phyloP scores from a whole-genome alignment of 1,284 basidiomycete species.

The Ganoderma leucocontextum region DNA sequence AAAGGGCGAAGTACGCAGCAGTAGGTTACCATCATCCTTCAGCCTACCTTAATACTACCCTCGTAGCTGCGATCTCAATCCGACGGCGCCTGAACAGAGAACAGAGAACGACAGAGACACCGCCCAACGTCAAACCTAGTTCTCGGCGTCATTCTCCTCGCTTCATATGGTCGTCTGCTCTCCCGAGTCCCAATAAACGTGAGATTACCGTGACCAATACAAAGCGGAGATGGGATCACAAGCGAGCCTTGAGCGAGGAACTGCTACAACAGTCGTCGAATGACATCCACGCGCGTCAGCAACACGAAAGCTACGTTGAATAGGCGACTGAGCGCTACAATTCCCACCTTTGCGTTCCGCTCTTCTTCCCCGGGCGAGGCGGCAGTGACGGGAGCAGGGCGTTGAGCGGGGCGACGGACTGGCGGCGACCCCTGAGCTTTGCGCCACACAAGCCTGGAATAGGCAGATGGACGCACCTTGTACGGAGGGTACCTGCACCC shows the following conservation, averaged over 20 bases:
- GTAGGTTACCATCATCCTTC: background rate
- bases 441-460: background rate
- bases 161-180: background rate
- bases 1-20: background rate
- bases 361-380: conserved; percentile 44
- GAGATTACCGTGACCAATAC: background rate
- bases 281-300: conserved; percentile 18
- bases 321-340: conserved; percentile 27
- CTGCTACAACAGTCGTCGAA: background rate
- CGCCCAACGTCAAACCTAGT: background rate
- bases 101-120: background rate
- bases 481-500: conserved; percentile 73
- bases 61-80: background rate
- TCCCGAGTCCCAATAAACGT: background rate
- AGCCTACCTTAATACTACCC: background rate
- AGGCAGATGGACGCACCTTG: conserved; percentile 47
- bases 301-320: conserved; percentile 19
- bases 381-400: conserved; percentile 38
- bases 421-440: background rate
- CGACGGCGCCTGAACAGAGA: background rate
- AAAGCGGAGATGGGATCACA: background rate
- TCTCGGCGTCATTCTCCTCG: background rate
- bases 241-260: background rate
- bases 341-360: conserved; percentile 26
- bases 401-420: conserved; percentile 18